These are phyloP conservation scores for Prillingera fragicola DNA, from an alignment of 1,284 basidiomycete genomes.

Conservation along the genomic window DNA sequence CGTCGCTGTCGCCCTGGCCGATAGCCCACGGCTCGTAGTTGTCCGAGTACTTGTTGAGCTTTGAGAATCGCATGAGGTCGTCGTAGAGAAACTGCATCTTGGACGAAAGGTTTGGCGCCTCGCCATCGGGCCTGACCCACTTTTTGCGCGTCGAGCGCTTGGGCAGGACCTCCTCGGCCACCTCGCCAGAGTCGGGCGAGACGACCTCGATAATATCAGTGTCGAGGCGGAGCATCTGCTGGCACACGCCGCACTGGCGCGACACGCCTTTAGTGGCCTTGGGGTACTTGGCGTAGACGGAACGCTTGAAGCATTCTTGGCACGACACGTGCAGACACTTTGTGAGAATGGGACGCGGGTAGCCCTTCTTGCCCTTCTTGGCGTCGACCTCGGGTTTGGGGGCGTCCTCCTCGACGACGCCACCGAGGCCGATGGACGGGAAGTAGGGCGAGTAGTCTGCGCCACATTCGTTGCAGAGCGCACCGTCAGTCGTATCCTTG, in stretches of 20 bases:
- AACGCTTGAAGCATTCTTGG: constrained; percentile 68
- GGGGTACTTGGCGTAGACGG: constrained; percentile 73
- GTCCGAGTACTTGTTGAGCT: constrained; percentile 69
- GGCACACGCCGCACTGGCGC: constrained; percentile 69
- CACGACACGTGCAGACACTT: constrained; percentile 93
- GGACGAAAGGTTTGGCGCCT: constrained; percentile 70
- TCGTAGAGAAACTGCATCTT: constrained; percentile 73
- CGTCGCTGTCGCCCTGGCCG: constrained; percentile 54
- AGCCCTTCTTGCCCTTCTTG: constrained; percentile 31
- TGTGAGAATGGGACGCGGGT: constrained; percentile 60
- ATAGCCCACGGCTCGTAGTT: constrained; percentile 64
- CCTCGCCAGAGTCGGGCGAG: constrained; percentile 56
- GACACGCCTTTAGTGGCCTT: constrained; percentile 57
- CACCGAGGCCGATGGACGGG: constrained; percentile 45
- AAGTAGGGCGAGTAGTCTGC: constrained; percentile 61
- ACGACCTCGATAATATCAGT: constrained; percentile 71
- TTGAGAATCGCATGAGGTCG: constrained; percentile 70
- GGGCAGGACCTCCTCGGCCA: constrained; percentile 17
- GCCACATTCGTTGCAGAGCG: constrained; percentile 81
- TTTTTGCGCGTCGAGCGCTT: constrained; percentile 52
- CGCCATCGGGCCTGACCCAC: constrained; percentile 65
- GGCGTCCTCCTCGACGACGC: constrained; percentile 53
- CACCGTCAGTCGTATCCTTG: constrained; percentile 70
- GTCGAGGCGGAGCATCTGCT: constrained; percentile 56
- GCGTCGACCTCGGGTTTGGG: constrained; percentile 33